Conservation (phyloP, 495 filamentous ascomycete genomes). For the Annulohypoxylon moriforme region DNA sequence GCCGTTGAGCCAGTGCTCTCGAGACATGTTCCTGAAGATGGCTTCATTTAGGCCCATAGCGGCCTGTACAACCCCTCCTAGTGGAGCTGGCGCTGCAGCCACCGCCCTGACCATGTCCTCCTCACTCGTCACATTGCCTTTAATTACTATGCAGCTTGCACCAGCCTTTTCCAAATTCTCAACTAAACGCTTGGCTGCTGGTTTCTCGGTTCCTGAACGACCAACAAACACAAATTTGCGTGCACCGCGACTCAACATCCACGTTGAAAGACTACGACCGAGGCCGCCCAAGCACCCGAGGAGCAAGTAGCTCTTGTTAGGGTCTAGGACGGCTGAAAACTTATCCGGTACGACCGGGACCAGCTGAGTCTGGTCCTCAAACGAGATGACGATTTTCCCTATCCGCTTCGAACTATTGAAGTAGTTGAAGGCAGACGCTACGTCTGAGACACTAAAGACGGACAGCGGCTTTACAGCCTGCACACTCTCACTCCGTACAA, state of each 20-base stretch:
- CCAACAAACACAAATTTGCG: constrained; percentile 65
- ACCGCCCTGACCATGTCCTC: constrained; percentile 48
- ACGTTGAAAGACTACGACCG: constrained; percentile 65
- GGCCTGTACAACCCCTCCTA: constrained; percentile 57
- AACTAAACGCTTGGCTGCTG: constrained; percentile 52
- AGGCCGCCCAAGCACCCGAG: constrained; percentile 71
- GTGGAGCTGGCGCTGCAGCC: constrained; percentile 40
- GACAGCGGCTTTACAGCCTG: constrained; percentile 44
- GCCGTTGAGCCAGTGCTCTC: constrained; percentile 55
- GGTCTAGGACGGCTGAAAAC: constrained; percentile 26
- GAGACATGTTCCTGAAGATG: constrained; percentile 58
- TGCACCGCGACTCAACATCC: constrained; percentile 68
- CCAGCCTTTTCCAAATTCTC: constrained; percentile 51
- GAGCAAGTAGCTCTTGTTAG: constrained; percentile 59
- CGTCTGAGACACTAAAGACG: constrained; percentile 49
- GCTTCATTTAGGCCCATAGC: constrained; percentile 60
- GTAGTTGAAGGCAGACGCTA: constrained; percentile 26
- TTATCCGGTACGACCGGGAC: constrained; percentile 4
- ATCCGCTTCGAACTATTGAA: constrained; percentile 22
- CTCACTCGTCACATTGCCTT: constrained; percentile 53
- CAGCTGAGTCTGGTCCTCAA: constrained; percentile 19
- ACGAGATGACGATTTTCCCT: constrained; percentile 28
- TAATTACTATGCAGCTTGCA: constrained; percentile 48
- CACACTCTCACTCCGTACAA: constrained; percentile 26
- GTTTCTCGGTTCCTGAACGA: constrained; percentile 55